These are phyloP conservation scores for Citrullus colocynthis DNA, from an alignment of 306 rosid genomes.

Conservation along the genomic window DNA sequence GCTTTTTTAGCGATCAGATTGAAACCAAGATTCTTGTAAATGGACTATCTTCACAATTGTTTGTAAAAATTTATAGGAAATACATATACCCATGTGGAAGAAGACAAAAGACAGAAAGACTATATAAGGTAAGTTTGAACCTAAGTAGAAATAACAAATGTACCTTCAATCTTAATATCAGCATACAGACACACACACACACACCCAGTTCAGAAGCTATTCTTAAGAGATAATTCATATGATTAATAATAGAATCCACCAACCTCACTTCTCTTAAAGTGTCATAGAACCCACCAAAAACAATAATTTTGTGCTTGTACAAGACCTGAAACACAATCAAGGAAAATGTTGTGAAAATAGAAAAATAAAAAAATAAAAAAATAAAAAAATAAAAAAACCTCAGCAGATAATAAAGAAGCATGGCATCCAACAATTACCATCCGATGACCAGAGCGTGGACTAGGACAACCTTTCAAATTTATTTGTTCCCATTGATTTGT, in stretches of 20 bases:
- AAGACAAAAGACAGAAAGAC: not conserved
- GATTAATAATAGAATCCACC: conserved; percentile 13
- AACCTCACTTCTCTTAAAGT: conserved; percentile 99
- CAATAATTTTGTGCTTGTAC: conserved; percentile 96
- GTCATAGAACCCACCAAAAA: conserved; percentile 97
- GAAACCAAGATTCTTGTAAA: not conserved
- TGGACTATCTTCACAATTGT: not conserved
- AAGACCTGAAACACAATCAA: conserved; percentile 48
- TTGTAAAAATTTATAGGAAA: not conserved
- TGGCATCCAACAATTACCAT: conserved; percentile 43
- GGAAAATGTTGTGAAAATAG: not conserved
- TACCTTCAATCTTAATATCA: not conserved
- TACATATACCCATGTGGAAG: not conserved
- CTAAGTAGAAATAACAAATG: not conserved
- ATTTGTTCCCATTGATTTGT: conserved; percentile 98
- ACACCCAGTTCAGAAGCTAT: not conserved
- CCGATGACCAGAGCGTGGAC: conserved; percentile 97
- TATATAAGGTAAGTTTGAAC: not conserved
- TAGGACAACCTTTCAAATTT: conserved; percentile 81
- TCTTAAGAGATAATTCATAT: not conserved
- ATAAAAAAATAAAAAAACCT: not conserved
- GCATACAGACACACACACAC: not conserved
- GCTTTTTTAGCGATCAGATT: not conserved
- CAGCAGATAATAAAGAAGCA: conserved; percentile 5
- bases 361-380: not conserved